These are phyloP conservation scores for Paraphoma chrysanthemicola DNA, from an alignment of 2,329 filamentous ascomycete genomes.

Conservation along the genomic window DNA sequence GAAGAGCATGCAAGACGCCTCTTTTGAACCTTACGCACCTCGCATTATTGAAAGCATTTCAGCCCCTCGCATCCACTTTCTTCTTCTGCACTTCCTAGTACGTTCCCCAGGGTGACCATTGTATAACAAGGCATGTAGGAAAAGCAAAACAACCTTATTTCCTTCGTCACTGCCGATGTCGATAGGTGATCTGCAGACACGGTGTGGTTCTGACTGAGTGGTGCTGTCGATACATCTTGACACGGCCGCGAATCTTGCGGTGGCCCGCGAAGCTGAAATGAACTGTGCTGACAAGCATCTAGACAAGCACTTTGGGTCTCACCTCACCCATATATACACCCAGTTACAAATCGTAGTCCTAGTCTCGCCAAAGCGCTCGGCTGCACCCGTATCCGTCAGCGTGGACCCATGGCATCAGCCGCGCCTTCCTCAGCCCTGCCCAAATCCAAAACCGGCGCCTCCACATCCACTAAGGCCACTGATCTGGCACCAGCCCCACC, in stretches of 20 bases:
- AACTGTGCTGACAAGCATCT: not conserved
- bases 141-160: no score
- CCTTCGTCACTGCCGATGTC: no score
- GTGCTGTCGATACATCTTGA: no score
- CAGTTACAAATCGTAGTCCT: not conserved
- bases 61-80: no score
- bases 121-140: no score
- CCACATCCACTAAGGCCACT: constrained; percentile 8
- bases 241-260: no score
- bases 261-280: not conserved
- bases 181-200: no score
- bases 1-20: no score
- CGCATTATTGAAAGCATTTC: no score
- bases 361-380: not conserved
- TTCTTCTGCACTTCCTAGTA: not conserved
- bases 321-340: constrained; percentile 7
- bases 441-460: constrained; percentile 34
- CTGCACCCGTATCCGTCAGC: not conserved
- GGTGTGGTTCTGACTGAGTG: no score
- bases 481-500: constrained; percentile 8
- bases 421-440: constrained; percentile 36
- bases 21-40: no score
- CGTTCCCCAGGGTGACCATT: not conserved
- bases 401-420: constrained; percentile 35
- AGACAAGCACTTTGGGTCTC: constrained; percentile 7